Evolutionary conservation across 768 basidiomycete species (phyloP), one percentile per base, ranked within the genome.

Genomic region (Trametes cingulata): DNA sequence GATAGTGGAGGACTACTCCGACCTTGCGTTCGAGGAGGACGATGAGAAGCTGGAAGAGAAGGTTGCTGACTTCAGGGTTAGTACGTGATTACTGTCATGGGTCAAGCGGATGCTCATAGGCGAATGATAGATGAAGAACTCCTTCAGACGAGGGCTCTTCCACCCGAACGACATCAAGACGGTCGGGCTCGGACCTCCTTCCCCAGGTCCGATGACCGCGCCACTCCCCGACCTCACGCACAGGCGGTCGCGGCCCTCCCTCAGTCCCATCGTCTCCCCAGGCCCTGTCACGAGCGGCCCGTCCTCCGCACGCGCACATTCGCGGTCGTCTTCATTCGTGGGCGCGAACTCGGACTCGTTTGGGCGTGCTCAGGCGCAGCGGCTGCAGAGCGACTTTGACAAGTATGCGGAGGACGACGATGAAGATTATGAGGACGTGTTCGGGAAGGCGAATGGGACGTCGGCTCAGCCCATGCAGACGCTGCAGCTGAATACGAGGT

Each of bases 361-460:
- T 61, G 90, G 91, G 17, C 79, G 83, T 10, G 78, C 85, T 3
- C 89, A 91, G 62, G 85, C 86, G 2, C 77, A 77, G 60, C 76
- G 82, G 59, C 63, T 81, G 36, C 80, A 85, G 58, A 77, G 78
- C 56, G 91, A 88, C 71, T 87, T 96, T 63, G 83, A 82, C 20
- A 94, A 93, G 71, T 97, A 96, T 72, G 78, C 91, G 6, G 94
- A 96, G 73, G 86, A 85, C 9, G 92, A 97, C 25, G 91, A 85
- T 4, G 88, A 98, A 68, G 93, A 98, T 70, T 98, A 97, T 68
- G 93, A 96, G 47, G 96, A 97, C 71, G 87, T 98, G 10, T 96
- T 98, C 73, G 93, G 85, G 60, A 92, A 91, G 72, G 80, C 78
- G 19, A 88, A 82, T 62, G 83, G 84, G 24, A 78, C 81, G 82